Conservation (phyloP, 2,329 filamentous ascomycete species). For the Apiospora hydei region DNA sequence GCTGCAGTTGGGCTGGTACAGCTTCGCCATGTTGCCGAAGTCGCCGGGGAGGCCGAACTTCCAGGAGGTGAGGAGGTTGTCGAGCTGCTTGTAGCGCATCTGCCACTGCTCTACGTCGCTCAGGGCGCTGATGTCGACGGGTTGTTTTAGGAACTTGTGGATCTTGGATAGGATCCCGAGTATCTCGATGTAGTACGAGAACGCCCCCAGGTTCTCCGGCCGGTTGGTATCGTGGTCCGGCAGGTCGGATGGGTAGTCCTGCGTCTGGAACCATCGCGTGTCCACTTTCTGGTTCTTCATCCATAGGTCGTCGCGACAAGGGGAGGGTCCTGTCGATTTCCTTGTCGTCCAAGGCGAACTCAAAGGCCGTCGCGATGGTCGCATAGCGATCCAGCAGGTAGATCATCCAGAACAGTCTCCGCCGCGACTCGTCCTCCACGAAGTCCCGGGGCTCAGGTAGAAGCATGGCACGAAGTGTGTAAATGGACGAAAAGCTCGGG, state of each 20-base stretch:
- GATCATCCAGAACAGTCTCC: constrained; percentile 92
- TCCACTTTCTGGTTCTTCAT: constrained; percentile 83
- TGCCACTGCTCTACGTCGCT: constrained; percentile 92
- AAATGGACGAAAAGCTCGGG: constrained; percentile 84
- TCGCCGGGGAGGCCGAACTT: constrained; percentile 83
- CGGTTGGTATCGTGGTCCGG: constrained; percentile 71
- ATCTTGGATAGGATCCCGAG: constrained; percentile 86
- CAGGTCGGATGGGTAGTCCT: constrained; percentile 50
- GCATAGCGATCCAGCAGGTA: constrained; percentile 91
- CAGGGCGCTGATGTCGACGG: constrained; percentile 85
- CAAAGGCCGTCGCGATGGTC: constrained; percentile 89
- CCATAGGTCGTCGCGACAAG: constrained; percentile 88
- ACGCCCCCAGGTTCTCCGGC: constrained; percentile 83
- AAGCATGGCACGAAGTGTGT: constrained; percentile 85
- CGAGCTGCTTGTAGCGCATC: constrained; percentile 82
- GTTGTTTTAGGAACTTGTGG: constrained; percentile 86
- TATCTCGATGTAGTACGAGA: constrained; percentile 90
- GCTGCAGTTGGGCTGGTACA: constrained; percentile 73
- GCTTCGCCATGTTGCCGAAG: constrained; percentile 82
- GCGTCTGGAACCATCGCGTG: constrained; percentile 78
- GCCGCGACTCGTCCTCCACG: constrained; percentile 86
- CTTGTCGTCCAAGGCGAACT: constrained; percentile 87
- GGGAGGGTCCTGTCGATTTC: constrained; percentile 89
- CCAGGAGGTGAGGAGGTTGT: constrained; percentile 81
- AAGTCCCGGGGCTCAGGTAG: constrained; percentile 84